Base-by-base conservation (phyloP, 2,329 filamentous ascomycete species). In the Hyphodiscus sp. region DNA sequence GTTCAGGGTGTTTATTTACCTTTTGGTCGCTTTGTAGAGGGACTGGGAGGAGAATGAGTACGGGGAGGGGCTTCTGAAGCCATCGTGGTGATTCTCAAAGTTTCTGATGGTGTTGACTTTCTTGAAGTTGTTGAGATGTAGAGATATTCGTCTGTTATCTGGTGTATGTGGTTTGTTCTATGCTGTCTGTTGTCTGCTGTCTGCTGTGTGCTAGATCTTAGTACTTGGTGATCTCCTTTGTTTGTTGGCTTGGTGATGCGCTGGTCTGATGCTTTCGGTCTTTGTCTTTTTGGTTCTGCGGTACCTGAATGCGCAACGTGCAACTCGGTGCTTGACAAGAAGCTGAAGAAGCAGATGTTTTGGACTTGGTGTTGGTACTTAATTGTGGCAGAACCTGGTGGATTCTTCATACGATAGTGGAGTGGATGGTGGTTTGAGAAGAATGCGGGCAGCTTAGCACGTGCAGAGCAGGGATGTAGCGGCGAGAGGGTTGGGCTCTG, bases 1-100 rank as follows among this genome's bases (percentile, higher is more conserved):
- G 20, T 44, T 18, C 42, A 47, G 45, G 49, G 48, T 47, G 41
- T 45, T 26, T 49, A 42, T 44, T 51, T 67, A 69, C 69, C 69
- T 62, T 68, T 71, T 18, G 70, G 70, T 51, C 69, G 64, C 56
- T 67, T 68, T 19, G 61, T 54, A 20, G 67, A 63, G 30, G 66
- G 66, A 43, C 62, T 64, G 18, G 67, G 67, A 55, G 67, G 66
- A 30, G 56, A 61, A 47, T 69, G 66, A 50, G 64, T 52, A 30
- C 50, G 53, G 1, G 58, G 59, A 42, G 60, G 58, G 23, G 53
- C 60, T 56, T 65, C 65, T 46, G 61, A 57, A 41, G 60, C 55
- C 62, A 65, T 63, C 2, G 45, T 63, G 47, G 46, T 30, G 51
- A 44, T 51, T 58, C 59, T 62, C 18, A 38, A 52, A 19, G n/a